Base-by-base conservation (phyloP, 2,329 filamentous ascomycete species). In the Aspergillus ustus region DNA sequence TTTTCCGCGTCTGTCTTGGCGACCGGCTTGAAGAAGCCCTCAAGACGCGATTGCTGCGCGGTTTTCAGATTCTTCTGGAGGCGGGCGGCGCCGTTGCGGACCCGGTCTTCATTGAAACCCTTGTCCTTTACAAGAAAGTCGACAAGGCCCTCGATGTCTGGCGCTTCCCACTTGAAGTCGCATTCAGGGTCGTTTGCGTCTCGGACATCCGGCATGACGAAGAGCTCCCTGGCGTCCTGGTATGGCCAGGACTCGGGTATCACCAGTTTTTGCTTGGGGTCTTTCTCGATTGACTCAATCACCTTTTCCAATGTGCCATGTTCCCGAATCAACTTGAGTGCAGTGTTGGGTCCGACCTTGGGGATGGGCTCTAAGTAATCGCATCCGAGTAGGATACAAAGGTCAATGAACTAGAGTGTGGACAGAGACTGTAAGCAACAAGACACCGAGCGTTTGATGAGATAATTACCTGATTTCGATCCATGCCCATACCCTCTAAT, bases 191-290 rank as follows among this genome's bases (percentile, higher is more conserved):
- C 87, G 68, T 96, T 91, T 25, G 94, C 93, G 49, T 85, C 77
- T 40, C 90, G 89, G 28, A 99, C 94, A 69, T 98, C 93, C 0
- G 95, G 95, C 69, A 94, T 84, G 74, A 96, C 89, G 82, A 99
- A 98, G 29, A 99, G 87, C 19, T 93, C 87, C 45, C 96, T 91
- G 7, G 95, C 96, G 71, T 99, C 93, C 69, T 90, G 84, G 77
- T 90, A 99, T 0, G 95, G 95, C 94, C 95, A 99, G 80, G 97
- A 92, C n/a, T 97, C 93, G 0, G 95, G 95, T 13, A 99, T 83
- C 0, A 84, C 86, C 78, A 91, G 97, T 74, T 95, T 96, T 66
- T 89, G 84, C 76, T 91, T 92, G 13, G 87, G 82, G 69, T 92
- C 90, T 44, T 87, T 89, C 73, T 94, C 82, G 67, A 97, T 90